These are phyloP conservation scores for Backusella tarrabulga DNA, from an alignment of 192 early-diverging fungal species.

Conservation along the genomic window DNA sequence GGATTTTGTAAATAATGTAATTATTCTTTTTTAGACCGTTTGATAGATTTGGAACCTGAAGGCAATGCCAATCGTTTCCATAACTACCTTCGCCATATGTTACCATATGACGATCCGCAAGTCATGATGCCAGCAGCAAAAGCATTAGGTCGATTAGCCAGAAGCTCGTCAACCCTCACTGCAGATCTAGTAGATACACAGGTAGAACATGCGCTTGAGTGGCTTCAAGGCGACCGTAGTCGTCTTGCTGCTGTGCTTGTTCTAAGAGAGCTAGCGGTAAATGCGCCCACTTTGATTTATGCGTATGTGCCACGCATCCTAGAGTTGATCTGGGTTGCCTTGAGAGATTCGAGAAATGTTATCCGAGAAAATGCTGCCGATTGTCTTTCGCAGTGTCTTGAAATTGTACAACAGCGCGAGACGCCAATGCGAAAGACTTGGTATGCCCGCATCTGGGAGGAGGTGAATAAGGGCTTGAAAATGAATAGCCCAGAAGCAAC, in stretches of 20 bases:
- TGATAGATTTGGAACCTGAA: constrained; percentile 81
- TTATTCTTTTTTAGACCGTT: constrained; percentile 52
- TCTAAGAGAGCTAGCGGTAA: constrained; percentile 67
- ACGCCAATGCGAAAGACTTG: constrained; percentile 56
- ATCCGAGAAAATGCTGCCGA: constrained; percentile 84
- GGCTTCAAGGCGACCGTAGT: constrained; percentile 78
- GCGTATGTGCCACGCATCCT: constrained; percentile 79
- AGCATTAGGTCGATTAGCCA: constrained; percentile 73
- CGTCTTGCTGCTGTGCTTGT: constrained; percentile 83
- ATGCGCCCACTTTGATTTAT: constrained; percentile 82
- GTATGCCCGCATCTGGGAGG: constrained; percentile 83
- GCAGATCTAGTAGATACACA: constrained; percentile 85
- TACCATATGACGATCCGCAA: constrained; percentile 70
- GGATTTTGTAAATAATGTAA: background rate
- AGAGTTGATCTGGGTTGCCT: constrained; percentile 79
- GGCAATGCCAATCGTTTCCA: constrained; percentile 81
- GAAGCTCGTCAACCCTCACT: constrained; percentile 63
- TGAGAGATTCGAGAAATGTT: constrained; percentile 75
- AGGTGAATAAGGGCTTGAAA: constrained; percentile 72
- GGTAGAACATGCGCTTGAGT: constrained; percentile 80
- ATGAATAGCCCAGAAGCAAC: constrained; percentile 70
- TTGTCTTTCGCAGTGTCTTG: constrained; percentile 72
- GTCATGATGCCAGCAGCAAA: constrained; percentile 72
- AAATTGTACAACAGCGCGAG: constrained; percentile 79
- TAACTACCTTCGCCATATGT: constrained; percentile 76